Evolutionary conservation across 129 eudicot genomes (phyloP), one percentile per base, ranked within the genome.

Genomic region (Flaveria brownii): DNA sequence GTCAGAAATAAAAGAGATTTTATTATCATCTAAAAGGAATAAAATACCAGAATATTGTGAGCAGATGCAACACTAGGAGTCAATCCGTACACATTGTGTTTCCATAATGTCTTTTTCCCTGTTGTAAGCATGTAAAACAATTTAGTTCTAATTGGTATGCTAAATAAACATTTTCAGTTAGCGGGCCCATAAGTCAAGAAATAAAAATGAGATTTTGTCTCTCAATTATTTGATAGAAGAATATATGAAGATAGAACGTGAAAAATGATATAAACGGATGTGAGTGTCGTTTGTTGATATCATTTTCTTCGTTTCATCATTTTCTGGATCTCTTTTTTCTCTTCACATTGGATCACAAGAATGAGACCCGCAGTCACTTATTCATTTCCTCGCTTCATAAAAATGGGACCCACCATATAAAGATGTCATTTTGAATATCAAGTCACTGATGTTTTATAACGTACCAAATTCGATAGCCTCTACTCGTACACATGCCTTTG

Each of bases 401-500:
- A 68, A 14, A 46, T n/a, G 50, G 63, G 51, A 69, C 46, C 46
- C 23, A 12, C 17, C n/a, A 78, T 43, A 30, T 5, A 2, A 71
- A 78, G 46, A 14, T 41, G 2, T 1, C 68, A 28, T 28, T 62
- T 65, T 65, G 71, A 16, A 39, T 15, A 65, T 39, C 7, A 25
- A 65, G 50, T 36, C 6, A 39, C 6, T 65, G 25, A 64, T 36
- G 72, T 43, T 39, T 54, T 69, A 78, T 57, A 52, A 26, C 92
- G 43, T 80, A 95, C 99, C 99, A 33, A 83, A 86, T 54, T 91
- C 97, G 72, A 91, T 78, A 52, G 99, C 94, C 60, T 95, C 94
- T 20, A 73, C 94, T 68, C 92, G 87, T 68, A 79, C 84, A 80
- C 99, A 95, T 26, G 96, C 94, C 81, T 87, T 89, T 7, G 97